These are phyloP conservation scores for Galeopsis tetrahit DNA, from an alignment of 257 asterid species.

Conservation along the genomic window DNA sequence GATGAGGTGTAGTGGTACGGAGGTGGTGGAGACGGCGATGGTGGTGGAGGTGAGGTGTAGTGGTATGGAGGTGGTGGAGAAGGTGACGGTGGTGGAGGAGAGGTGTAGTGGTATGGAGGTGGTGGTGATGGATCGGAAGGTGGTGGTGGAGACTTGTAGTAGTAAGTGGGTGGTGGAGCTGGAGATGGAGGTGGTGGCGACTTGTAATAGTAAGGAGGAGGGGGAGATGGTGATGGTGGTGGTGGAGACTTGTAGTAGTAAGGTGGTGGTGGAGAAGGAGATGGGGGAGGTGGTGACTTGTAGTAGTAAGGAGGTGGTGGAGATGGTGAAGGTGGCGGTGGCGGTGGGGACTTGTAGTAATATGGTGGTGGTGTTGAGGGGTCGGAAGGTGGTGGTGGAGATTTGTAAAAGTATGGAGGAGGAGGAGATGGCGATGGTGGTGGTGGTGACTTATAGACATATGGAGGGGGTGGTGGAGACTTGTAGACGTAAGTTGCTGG, in stretches of 20 bases:
- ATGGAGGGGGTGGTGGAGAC: slow-evolving; percentile 44
- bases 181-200: slow-evolving; percentile 40
- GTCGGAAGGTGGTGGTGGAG: slow-evolving; percentile 41
- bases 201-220: slow-evolving; percentile 14
- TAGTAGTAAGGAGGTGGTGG: slow-evolving; percentile 34
- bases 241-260: slow-evolving; percentile 40
- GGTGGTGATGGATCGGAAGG: slow-evolving; percentile 27
- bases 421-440: slow-evolving; percentile 41
- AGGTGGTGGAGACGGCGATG: slow-evolving; percentile 35
- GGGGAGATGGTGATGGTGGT: slow-evolving; percentile 22
- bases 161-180: neutral
- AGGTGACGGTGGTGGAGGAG: slow-evolving; percentile 47
- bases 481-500: neutral
- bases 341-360: slow-evolving; percentile 39
- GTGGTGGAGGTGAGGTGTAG: slow-evolving; percentile 29
- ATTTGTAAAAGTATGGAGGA: slow-evolving; percentile 8
- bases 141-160: slow-evolving; percentile 44
- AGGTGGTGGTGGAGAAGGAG: slow-evolving; percentile 36
- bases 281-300: slow-evolving; percentile 47
- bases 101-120: slow-evolving; percentile 33
- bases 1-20: slow-evolving; percentile 33
- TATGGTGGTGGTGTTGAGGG: slow-evolving; percentile 41
- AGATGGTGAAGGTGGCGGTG: slow-evolving; percentile 37
- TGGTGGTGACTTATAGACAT: slow-evolving; percentile 37
- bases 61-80: slow-evolving; percentile 45